phyloP scores from a whole-genome alignment of 2,329 filamentous ascomycete species.

The Penicillium sp. region DNA sequence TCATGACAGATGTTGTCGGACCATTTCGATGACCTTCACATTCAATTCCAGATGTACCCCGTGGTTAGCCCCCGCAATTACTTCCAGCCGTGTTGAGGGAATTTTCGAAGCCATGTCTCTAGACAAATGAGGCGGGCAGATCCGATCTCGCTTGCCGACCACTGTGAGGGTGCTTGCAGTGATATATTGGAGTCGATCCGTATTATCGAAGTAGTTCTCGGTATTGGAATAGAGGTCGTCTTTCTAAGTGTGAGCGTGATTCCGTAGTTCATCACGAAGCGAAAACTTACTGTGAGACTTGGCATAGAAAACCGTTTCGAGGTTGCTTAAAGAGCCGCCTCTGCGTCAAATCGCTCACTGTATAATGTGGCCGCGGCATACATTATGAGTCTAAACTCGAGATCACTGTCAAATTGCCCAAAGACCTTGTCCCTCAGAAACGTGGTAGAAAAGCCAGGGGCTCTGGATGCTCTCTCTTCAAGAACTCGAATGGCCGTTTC shows the following conservation, averaged over 20 bases:
- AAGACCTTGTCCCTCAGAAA: constrained; percentile 44
- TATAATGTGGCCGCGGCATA: constrained; percentile 42
- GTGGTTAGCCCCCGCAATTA: constrained; percentile 1
- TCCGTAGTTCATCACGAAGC: background rate
- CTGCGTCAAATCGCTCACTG: constrained; percentile 35
- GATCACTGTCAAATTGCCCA: constrained; percentile 37
- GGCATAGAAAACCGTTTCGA: constrained; percentile 36
- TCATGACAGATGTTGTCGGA: background rate
- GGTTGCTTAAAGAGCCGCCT: constrained; percentile 31
- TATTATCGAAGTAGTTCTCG: constrained; percentile 22
- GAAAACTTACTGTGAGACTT: constrained; percentile 18
- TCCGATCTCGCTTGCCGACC: constrained; percentile 43
- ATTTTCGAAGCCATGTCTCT: constrained; percentile 1
- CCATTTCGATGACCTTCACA: background rate
- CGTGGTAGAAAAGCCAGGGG: constrained; percentile 37
- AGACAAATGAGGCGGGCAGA: constrained; percentile 33
- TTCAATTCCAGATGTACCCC: constrained; percentile 4
- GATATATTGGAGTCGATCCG: constrained; percentile 27
- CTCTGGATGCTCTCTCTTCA: constrained; percentile 32
- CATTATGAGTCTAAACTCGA: constrained; percentile 41
- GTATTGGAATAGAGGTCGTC: background rate
- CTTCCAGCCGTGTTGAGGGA: background rate
- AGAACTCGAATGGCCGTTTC: constrained; percentile 13
- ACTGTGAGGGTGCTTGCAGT: constrained; percentile 38
- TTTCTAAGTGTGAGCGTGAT: background rate